Evolutionary conservation across 2,329 filamentous ascomycete species (phyloP).

Genomic region (Aquanectria penicillioides): DNA sequence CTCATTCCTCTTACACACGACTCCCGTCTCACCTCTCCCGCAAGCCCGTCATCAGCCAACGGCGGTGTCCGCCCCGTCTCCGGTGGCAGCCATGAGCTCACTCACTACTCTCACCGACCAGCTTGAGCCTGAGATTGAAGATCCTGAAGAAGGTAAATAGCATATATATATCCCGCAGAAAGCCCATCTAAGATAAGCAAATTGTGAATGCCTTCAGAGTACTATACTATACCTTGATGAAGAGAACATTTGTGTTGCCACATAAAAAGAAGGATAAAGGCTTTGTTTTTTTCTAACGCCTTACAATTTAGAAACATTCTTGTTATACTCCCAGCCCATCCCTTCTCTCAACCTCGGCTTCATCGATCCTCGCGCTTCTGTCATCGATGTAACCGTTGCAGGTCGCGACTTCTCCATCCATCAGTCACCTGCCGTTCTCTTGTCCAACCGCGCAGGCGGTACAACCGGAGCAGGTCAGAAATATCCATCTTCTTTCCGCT

Average conservation of each 20-base stretch:
- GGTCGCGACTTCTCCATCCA: constrained; percentile 78
- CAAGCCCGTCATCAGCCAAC: neutral
- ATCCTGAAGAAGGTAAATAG: constrained; percentile 59
- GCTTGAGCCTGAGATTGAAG: constrained; percentile 57
- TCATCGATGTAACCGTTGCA: constrained; percentile 74
- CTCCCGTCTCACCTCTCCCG: neutral
- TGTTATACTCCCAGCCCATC: constrained; percentile 82
- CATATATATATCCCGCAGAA: neutral
- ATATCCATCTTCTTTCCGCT: neutral
- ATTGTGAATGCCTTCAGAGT: neutral
- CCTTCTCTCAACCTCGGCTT: constrained; percentile 86
- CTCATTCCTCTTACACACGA: neutral
- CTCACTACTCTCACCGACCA: constrained; percentile 39
- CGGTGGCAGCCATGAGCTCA: constrained; percentile 23
- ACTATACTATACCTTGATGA: neutral
- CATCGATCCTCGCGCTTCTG: constrained; percentile 74
- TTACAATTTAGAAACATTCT: constrained; percentile 84
- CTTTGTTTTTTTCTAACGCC: no score
- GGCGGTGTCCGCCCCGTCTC: neutral
- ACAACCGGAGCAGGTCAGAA: constrained; percentile 63
- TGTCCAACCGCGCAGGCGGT: constrained; percentile 74
- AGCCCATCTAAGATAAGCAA: neutral
- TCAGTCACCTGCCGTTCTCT: constrained; percentile 85
- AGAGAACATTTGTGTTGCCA: no score
- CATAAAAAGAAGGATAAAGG: no score